Evolutionary conservation across 106 monocot species (phyloP).

Genomic region (Dendrobium nobile): DNA sequence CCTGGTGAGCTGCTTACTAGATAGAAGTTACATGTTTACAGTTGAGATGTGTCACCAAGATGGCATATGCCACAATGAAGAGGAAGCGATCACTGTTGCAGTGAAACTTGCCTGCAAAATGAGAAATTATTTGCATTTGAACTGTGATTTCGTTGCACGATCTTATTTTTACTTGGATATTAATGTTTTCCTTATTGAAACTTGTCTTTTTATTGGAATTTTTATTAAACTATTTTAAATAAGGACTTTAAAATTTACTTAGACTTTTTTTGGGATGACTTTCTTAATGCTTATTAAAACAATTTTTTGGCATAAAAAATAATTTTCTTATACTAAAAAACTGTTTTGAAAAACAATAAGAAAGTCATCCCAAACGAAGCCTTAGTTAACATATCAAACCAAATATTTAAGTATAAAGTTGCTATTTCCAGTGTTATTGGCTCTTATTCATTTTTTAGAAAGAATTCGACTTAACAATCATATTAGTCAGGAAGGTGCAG

Average conservation of each 20-base stretch:
- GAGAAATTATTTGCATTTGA: neutral
- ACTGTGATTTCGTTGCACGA: too few species aligned
- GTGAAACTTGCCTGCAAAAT: neutral
- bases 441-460: neutral
- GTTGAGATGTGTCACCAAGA: neutral
- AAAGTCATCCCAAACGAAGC: too few species aligned
- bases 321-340: too few species aligned
- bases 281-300: too few species aligned
- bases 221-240: neutral
- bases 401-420: too few species aligned
- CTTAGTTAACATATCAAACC: too few species aligned
- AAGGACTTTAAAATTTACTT: neutral
- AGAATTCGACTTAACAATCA: neutral
- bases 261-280: too few species aligned
- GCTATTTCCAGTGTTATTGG: too few species aligned
- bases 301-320: too few species aligned
- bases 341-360: too few species aligned
- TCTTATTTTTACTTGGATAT: too few species aligned
- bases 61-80: neutral
- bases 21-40: neutral
- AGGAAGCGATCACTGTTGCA: neutral
- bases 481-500: neutral
- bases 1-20: conserved; percentile 44
- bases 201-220: neutral
- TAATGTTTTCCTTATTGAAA: too few species aligned